These are phyloP conservation scores for Xanthoceras sorbifolium DNA, from an alignment of 345 rosid species.

Conservation along the genomic window DNA sequence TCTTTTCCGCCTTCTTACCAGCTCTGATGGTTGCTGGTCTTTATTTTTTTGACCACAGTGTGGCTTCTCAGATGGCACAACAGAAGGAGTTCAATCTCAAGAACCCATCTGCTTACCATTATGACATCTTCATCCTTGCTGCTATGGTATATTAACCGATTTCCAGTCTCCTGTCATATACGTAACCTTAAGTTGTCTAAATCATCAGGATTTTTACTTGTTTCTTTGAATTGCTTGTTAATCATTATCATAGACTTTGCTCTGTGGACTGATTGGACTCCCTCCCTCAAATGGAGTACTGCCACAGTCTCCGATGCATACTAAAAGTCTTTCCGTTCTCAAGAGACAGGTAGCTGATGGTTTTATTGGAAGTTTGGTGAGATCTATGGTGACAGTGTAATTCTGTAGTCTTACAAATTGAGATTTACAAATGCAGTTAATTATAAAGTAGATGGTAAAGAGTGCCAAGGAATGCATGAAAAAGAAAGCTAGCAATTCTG, in stretches of 20 bases:
- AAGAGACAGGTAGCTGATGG: slow-evolving; percentile 30
- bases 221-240: neutral
- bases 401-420: neutral
- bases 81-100: slow-evolving; percentile 79
- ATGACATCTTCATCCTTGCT: slow-evolving; percentile 74
- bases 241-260: slow-evolving; percentile 28
- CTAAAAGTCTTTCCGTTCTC: slow-evolving; percentile 42
- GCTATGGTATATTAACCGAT: slow-evolving; percentile 37
- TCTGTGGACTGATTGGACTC: slow-evolving; percentile 45
- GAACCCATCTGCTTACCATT: slow-evolving; percentile 82
- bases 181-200: neutral
- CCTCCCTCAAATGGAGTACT: slow-evolving; percentile 50
- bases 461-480: slow-evolving; percentile 38
- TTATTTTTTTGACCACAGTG: slow-evolving; percentile 88
- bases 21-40: slow-evolving; percentile 83
- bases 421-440: slow-evolving; percentile 25
- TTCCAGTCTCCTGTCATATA: neutral
- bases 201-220: neutral
- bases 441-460: slow-evolving; percentile 37
- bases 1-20: slow-evolving; percentile 70
- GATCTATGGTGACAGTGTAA: neutral
- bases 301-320: slow-evolving; percentile 53
- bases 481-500: slow-evolving; percentile 26
- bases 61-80: slow-evolving; percentile 87
- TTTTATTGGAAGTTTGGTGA: no score